Evolutionary conservation across 2,329 filamentous ascomycete genomes (phyloP).

Genomic region (Fusarium neocosmosporiellum): DNA sequence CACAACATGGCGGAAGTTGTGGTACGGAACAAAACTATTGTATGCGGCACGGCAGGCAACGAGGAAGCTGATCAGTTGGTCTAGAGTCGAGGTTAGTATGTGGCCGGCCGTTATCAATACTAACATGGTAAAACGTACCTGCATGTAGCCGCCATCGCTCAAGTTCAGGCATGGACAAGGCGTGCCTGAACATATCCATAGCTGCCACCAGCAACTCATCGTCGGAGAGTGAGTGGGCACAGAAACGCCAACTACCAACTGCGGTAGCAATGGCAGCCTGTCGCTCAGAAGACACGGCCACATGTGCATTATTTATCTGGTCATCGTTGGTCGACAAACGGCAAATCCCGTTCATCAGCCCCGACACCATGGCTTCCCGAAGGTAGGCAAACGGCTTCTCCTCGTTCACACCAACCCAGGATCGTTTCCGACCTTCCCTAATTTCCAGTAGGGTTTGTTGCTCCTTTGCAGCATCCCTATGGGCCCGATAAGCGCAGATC

Average conservation of each 20-base stretch:
- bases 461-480: slow-evolving; percentile 79
- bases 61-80: slow-evolving; percentile 85
- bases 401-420: slow-evolving; percentile 90
- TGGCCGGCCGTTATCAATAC: slow-evolving; percentile 11
- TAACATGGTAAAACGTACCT: slow-evolving; percentile 64
- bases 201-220: slow-evolving; percentile 90
- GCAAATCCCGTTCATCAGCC: slow-evolving; percentile 90
- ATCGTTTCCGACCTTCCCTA: slow-evolving; percentile 82
- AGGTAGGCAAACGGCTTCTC: slow-evolving; percentile 90
- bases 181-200: slow-evolving; percentile 90
- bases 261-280: slow-evolving; percentile 73
- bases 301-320: slow-evolving; percentile 71
- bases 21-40: slow-evolving; percentile 95
- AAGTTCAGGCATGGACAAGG: slow-evolving; percentile 82
- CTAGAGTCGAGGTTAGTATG: slow-evolving; percentile 62
- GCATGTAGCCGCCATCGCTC: slow-evolving; percentile 82
- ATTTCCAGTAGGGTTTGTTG: slow-evolving; percentile 78
- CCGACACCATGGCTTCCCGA: slow-evolving; percentile 92
- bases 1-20: slow-evolving; percentile 97
- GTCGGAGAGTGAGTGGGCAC: slow-evolving; percentile 87
- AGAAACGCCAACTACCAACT: slow-evolving; percentile 87
- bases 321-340: slow-evolving; percentile 73
- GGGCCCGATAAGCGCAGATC: slow-evolving; percentile 85
- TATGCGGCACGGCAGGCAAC: slow-evolving; percentile 93
- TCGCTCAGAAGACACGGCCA: slow-evolving; percentile 75